Percentiles rank a stretch among this genome's conserved stretches.
phyloP scores from a whole-genome alignment of 441 rosid genomes.

The Corymbia calophylla region DNA sequence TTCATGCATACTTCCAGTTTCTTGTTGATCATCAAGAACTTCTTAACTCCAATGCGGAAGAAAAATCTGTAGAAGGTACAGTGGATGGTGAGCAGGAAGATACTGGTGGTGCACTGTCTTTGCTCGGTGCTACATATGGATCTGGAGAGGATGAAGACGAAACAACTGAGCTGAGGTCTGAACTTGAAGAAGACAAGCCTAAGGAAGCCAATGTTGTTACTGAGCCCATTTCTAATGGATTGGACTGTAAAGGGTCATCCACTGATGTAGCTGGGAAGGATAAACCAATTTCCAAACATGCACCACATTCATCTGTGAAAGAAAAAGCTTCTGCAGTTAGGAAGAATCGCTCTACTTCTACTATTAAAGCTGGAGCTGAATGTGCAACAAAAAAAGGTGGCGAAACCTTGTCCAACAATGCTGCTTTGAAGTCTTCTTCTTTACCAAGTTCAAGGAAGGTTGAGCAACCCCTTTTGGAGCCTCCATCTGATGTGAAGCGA shows the following conservation, averaged over 20 bases:
- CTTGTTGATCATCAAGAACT: conserved; percentile 91
- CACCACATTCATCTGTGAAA: conserved; percentile 23
- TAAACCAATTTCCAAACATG: conserved; percentile 25
- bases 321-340: conserved; percentile 40
- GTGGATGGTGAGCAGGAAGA: conserved; percentile 19
- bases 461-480: conserved; percentile 61
- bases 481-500: conserved; percentile 80
- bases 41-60: conserved; percentile 22
- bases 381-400: conserved; percentile 32
- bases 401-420: conserved; percentile 11
- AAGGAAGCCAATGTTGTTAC: conserved; percentile 18
- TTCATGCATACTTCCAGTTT: conserved; percentile 80
- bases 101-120: conserved; percentile 69
- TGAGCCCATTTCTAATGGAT: conserved; percentile 21
- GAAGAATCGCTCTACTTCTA: conserved; percentile 36
- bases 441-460: conserved; percentile 24
- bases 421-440: conserved; percentile 25
- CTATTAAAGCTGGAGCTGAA: conserved; percentile 35
- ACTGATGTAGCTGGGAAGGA: conserved; percentile 18
- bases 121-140: conserved; percentile 87
- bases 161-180: conserved; percentile 24
- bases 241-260: conserved; percentile 25
- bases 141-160: conserved; percentile 83
- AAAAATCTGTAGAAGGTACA: conserved; percentile 38
- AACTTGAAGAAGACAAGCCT: conserved; percentile 13